phyloP scores from a whole-genome alignment of 139 green algal genomes.

The Chlorella ohadii region DNA sequence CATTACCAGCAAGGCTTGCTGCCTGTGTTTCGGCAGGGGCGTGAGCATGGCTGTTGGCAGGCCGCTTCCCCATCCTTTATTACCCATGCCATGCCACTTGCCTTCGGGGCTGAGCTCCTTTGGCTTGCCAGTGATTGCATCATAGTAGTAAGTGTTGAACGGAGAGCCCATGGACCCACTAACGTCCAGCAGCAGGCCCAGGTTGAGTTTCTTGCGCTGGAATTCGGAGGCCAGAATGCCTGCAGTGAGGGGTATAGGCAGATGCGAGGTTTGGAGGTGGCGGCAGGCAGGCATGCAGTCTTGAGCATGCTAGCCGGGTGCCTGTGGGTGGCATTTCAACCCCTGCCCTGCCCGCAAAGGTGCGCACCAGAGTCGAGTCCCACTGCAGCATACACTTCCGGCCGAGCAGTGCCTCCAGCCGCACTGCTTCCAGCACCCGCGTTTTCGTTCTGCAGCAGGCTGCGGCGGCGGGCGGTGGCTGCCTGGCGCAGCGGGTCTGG shows the following conservation, averaged over 20 bases:
- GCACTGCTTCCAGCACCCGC: too few relatives aligned
- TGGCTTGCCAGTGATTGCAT: neutral
- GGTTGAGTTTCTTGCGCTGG: conserved; percentile 21
- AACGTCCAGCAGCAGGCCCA: conserved; percentile 43
- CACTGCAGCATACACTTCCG: conserved; percentile 23
- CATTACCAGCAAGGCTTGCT: too few relatives aligned
- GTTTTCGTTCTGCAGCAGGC: neutral
- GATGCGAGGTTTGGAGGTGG: too few relatives aligned
- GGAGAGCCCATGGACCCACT: conserved; percentile 27
- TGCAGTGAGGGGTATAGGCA: neutral
- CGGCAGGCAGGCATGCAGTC: neutral
- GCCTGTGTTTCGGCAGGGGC: too few relatives aligned
- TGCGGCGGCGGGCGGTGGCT: neutral
- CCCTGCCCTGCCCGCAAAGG: too few relatives aligned
- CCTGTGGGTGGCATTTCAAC: too few relatives aligned
- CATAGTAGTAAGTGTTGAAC: conserved; percentile 45
- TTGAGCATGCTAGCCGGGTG: too few relatives aligned
- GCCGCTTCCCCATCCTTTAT: too few relatives aligned
- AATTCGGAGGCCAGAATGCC: conserved; percentile 23
- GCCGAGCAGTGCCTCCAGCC: neutral
- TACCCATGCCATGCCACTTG: too few relatives aligned
- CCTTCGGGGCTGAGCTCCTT: neutral
- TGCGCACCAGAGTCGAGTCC: conserved; percentile 17
- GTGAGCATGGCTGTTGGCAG: too few relatives aligned
- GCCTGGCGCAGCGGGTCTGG: conserved; percentile 18